phyloP scores from a whole-genome alignment of 768 basidiomycete species.

The Podaxis pistillaris region DNA sequence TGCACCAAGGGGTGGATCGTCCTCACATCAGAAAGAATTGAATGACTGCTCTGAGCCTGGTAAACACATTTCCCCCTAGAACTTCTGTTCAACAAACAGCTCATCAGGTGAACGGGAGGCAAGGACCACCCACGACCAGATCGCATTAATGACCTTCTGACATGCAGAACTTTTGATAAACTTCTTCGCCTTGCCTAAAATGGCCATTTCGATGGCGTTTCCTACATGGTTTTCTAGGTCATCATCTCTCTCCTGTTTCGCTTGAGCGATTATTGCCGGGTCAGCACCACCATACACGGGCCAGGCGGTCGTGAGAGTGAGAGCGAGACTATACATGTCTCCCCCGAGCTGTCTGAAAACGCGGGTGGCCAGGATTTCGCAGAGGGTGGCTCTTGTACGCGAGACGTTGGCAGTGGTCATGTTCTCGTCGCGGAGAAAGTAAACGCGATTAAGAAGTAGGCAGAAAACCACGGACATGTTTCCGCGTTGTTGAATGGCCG shows the following conservation, averaged over 20 bases:
- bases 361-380: slow-evolving; percentile 87
- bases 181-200: slow-evolving; percentile 79
- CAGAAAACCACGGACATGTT: slow-evolving; percentile 89
- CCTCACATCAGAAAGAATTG: slow-evolving; percentile 85
- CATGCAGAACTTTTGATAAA: slow-evolving; percentile 90
- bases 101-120: background rate
- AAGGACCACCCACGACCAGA: slow-evolving; percentile 60
- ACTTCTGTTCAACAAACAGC: slow-evolving; percentile 14
- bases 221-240: slow-evolving; percentile 80
- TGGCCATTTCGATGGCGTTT: slow-evolving; percentile 92
- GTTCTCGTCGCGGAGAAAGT: slow-evolving; percentile 79
- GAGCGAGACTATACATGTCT: slow-evolving; percentile 63
- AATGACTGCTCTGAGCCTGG: slow-evolving; percentile 82
- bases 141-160: slow-evolving; percentile 85
- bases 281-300: slow-evolving; percentile 78
- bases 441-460: slow-evolving; percentile 81
- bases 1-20: background rate
- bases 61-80: slow-evolving; percentile 89
- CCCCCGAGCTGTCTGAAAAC: slow-evolving; percentile 71
- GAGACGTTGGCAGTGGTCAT: slow-evolving; percentile 70
- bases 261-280: slow-evolving; percentile 51
- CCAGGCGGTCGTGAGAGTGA: slow-evolving; percentile 79
- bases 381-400: slow-evolving; percentile 73
- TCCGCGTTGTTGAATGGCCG: slow-evolving; percentile 61
- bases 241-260: slow-evolving; percentile 62